Evolutionary conservation across 169 alveolate genomes (phyloP).

Genomic region (Plasmodium vivax): DNA sequence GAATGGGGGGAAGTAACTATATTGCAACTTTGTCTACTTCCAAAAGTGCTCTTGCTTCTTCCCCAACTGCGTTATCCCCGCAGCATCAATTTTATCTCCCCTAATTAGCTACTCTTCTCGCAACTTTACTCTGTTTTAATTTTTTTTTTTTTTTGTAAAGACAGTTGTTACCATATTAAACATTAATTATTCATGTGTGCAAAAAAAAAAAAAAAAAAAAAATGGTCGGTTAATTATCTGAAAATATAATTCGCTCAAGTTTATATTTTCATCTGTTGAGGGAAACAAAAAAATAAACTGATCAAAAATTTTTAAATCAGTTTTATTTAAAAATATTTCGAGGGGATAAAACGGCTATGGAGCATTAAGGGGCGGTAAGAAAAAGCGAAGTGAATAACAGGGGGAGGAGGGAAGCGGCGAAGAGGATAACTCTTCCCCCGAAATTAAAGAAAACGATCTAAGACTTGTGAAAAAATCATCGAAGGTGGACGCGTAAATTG

Average conservation of each 20-base stretch:
- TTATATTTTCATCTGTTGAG: conserved; percentile 16
- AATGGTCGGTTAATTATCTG: conserved; percentile 4
- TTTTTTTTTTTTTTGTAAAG: conserved; percentile 5
- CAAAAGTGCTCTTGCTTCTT: not conserved
- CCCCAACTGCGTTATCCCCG: not conserved
- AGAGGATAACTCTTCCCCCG: conserved; percentile 10
- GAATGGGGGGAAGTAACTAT: not conserved
- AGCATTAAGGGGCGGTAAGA: not conserved
- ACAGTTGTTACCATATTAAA: conserved; percentile 7
- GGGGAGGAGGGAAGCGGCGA: not conserved
- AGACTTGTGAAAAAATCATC: conserved; percentile 6
- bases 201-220: conserved; percentile 11
- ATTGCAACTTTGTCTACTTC: not conserved
- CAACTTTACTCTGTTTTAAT: not conserved
- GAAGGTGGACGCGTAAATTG: not conserved
- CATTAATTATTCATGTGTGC: conserved; percentile 3
- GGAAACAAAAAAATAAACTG: conserved; percentile 45
- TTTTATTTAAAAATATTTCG: conserved; percentile 38
- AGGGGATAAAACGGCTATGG: conserved; percentile 7
- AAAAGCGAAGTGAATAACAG: not conserved
- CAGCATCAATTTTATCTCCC: not conserved
- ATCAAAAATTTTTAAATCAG: conserved; percentile 25
- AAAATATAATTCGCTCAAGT: conserved; percentile 18
- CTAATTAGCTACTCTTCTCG: not conserved
- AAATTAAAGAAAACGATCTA: conserved; percentile 46